Percentiles rank a stretch among this genome's conserved stretches.
phyloP scores from a whole-genome alignment of 2,329 filamentous ascomycete genomes.

The Colletotrichum viniferum region DNA sequence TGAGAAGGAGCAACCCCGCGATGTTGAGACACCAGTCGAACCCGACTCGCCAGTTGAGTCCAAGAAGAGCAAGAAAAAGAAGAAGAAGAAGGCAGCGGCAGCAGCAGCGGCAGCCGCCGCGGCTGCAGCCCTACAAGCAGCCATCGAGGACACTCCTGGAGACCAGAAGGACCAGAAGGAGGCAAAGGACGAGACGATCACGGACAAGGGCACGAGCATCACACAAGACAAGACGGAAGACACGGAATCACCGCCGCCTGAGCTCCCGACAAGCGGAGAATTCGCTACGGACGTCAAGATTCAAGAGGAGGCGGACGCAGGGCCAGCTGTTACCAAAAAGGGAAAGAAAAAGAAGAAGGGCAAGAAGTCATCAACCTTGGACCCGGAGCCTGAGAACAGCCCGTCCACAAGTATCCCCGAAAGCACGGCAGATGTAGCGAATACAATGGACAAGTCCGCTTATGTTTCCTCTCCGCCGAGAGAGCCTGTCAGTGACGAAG shows the following conservation, averaged over 20 bases:
- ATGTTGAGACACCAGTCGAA: neutral
- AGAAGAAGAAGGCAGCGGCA: constrained; percentile 21
- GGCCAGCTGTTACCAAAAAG: constrained; percentile 34
- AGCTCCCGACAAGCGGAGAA: constrained; percentile 8
- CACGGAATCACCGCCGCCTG: constrained; percentile 10
- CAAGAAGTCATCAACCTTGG: constrained; percentile 20
- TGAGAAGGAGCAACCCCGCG: neutral
- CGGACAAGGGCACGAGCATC: neutral
- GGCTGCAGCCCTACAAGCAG: neutral
- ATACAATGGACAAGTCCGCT: constrained; percentile 22
- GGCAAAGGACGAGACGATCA: neutral
- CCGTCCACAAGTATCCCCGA: constrained; percentile 16
- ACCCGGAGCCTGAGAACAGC: constrained; percentile 19
- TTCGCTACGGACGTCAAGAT: constrained; percentile 15
- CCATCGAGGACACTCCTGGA: neutral
- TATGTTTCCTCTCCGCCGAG: constrained; percentile 16
- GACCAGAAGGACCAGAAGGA: neutral
- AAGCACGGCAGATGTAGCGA: constrained; percentile 21
- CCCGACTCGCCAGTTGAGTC: constrained; percentile 1
- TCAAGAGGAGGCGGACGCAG: constrained; percentile 15
- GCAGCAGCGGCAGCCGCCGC: neutral
- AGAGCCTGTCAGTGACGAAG: constrained; percentile 19
- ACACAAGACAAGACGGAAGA: constrained; percentile 12
- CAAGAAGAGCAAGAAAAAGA: constrained; percentile 34
- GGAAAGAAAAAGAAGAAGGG: constrained; percentile 45